Evolutionary conservation across 2,329 filamentous ascomycete genomes (phyloP), one percentile per base, ranked within the genome.

Genomic region (Nothophoma quercina): DNA sequence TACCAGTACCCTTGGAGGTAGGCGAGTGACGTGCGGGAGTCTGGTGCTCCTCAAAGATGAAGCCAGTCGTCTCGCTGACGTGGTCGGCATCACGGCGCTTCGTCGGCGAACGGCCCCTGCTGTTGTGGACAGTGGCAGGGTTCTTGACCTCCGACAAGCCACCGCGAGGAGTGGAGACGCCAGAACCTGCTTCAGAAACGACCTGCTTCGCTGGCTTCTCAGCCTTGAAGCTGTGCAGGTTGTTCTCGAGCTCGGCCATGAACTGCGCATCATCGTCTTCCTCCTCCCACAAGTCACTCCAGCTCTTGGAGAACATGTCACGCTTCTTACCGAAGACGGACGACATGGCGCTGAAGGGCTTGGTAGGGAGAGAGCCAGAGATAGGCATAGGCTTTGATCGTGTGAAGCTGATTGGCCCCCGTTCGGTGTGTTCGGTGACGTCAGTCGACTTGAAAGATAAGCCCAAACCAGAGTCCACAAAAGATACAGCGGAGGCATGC

Each of bases 211-310:
- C 71, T 51, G 62, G 59, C 65, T 71, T 73, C 41, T 68, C 60
- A 46, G 46, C 62, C 32, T 53, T 59, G 42, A 65, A 60, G 16
- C 65, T 65, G 23, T 88, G 84, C 59, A 83, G 83, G 54, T 78
- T 77, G 56, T 82, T 82, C 68, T 88, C 85, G 28, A 82, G 80
- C 63, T 90, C 85, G 58, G 89, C 69, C 15, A 72, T 58, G 46
- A 67, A 69, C 42, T 68, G 86, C 44, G 61, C 61, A 59, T 89
- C 87, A 68, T 95, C 92, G 46, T 98, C 93, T 72, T 98, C 93
- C 74, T 98, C 93, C 53, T 98, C 93, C 88, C 92, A 97, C 74
- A 98, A 86, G 74, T 99, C 95, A 69, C 93, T 96, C 95, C 95
- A 99, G 81, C 95, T 98, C 88, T 98, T 98, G 50, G 95, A 96